phyloP scores from a whole-genome alignment of 2,329 filamentous ascomycete genomes.

The Pyricularia pennisetigena region DNA sequence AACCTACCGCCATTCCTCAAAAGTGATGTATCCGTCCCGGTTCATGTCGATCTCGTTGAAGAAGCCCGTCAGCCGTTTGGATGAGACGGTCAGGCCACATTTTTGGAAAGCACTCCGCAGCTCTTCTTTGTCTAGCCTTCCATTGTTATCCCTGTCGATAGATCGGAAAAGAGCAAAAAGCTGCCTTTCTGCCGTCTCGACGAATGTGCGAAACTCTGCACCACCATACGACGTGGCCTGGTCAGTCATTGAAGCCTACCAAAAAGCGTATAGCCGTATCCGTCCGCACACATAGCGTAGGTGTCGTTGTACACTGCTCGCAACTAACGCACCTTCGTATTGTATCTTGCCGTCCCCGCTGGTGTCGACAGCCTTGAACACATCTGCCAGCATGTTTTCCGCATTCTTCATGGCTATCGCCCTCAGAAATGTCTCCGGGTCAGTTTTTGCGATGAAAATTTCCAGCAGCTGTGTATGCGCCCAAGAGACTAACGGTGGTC shows the following conservation, averaged over 20 bases:
- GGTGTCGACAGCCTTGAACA: slow-evolving; percentile 72
- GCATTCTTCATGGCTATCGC: slow-evolving; percentile 72
- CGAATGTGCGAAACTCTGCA: slow-evolving; percentile 80
- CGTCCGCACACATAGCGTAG: no score
- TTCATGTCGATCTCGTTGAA: slow-evolving; percentile 86
- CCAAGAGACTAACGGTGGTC: slow-evolving; percentile 64
- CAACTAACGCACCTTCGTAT: slow-evolving; percentile 59
- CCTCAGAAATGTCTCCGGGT: background rate
- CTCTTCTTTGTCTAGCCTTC: slow-evolving; percentile 79
- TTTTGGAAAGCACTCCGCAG: slow-evolving; percentile 67
- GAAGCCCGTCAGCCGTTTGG: slow-evolving; percentile 70
- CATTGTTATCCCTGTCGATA: slow-evolving; percentile 80
- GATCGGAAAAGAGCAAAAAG: slow-evolving; percentile 72
- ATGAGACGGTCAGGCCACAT: slow-evolving; percentile 71
- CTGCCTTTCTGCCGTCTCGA: slow-evolving; percentile 77
- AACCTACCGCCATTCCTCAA: slow-evolving; percentile 91
- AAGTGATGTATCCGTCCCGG: slow-evolving; percentile 77
- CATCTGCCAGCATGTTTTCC: slow-evolving; percentile 69
- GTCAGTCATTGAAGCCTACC: background rate
- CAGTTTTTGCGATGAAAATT: background rate
- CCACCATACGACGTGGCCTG: background rate
- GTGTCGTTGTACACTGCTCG: background rate
- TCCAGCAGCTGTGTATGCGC: background rate
- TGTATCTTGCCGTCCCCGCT: slow-evolving; percentile 85
- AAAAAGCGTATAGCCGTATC: background rate